phyloP scores from a whole-genome alignment of 129 eudicot species.

The Arctium lappa region DNA sequence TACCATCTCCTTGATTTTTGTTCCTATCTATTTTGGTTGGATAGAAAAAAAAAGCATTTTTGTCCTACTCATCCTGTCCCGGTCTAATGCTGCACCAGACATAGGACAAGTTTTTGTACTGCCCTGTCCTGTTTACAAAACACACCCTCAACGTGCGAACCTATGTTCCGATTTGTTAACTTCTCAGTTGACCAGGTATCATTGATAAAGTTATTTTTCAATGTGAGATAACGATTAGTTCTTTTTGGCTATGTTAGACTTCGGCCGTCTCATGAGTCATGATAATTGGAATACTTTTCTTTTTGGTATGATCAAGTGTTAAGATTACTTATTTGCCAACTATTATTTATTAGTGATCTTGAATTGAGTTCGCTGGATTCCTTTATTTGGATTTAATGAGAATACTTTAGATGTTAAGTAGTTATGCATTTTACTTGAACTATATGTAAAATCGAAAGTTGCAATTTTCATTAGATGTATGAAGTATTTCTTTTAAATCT shows the following conservation, averaged over 20 bases:
- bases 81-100: no score
- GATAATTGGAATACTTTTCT: neutral
- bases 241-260: no score
- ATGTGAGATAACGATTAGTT: neutral
- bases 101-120: no score
- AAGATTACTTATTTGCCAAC: neutral
- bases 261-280: neutral
- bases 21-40: neutral
- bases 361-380: neutral
- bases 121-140: neutral
- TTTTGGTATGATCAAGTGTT: neutral
- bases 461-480: neutral
- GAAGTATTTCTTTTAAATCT: neutral
- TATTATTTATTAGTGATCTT: neutral
- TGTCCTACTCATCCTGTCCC: no score
- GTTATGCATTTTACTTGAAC: neutral
- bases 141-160: neutral
- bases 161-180: neutral
- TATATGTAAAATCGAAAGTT: neutral
- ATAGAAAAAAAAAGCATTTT: no score
- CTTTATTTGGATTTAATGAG: neutral
- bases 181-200: neutral
- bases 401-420: neutral
- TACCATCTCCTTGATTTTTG: no score
- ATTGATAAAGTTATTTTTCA: neutral